Percentiles rank a stretch among this genome's conserved stretches.
Evolutionary conservation across 2,329 filamentous ascomycete genomes (phyloP).

Genomic region (Sporothrix humicola): DNA sequence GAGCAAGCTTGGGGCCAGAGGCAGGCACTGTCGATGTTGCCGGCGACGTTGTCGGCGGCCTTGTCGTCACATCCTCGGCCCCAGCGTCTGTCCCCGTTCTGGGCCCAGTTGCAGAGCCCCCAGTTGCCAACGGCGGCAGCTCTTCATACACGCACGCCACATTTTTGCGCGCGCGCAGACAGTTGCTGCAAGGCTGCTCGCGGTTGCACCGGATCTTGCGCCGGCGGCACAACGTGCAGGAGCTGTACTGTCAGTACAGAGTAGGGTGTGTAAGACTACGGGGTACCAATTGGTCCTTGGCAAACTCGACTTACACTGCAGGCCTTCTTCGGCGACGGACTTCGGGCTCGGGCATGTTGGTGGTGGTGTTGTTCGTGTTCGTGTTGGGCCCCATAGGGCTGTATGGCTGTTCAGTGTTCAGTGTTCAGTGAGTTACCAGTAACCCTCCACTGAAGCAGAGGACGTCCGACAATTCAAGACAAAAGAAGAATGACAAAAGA

Average conservation of each 20-base stretch:
- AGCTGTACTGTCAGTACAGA: conserved; percentile 26
- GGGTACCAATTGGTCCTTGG: no score
- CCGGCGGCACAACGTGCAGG: conserved; percentile 45
- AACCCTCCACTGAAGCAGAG: neutral
- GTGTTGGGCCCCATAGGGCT: neutral
- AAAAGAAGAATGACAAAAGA: neutral
- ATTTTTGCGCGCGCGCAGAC: conserved; percentile 43
- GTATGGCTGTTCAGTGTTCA: neutral
- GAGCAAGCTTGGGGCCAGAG: neutral
- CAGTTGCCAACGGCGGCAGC: neutral
- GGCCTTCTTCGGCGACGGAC: conserved; percentile 35
- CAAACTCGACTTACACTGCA: conserved; percentile 27
- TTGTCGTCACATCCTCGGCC: no score
- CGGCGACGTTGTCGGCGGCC: neutral
- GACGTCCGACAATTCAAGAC: neutral
- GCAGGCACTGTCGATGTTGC: neutral
- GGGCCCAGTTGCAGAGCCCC: neutral
- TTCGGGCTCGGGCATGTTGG: conserved; percentile 34
- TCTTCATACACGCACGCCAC: conserved; percentile 34
- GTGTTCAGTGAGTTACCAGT: neutral
- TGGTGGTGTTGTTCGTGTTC: neutral
- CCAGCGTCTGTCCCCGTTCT: no score
- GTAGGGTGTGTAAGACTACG: neutral
- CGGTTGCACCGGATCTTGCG: conserved; percentile 53
- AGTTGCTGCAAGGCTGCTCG: conserved; percentile 51